These are phyloP conservation scores for Triglochin maritima DNA, from an alignment of 106 monocot species.

Conservation along the genomic window DNA sequence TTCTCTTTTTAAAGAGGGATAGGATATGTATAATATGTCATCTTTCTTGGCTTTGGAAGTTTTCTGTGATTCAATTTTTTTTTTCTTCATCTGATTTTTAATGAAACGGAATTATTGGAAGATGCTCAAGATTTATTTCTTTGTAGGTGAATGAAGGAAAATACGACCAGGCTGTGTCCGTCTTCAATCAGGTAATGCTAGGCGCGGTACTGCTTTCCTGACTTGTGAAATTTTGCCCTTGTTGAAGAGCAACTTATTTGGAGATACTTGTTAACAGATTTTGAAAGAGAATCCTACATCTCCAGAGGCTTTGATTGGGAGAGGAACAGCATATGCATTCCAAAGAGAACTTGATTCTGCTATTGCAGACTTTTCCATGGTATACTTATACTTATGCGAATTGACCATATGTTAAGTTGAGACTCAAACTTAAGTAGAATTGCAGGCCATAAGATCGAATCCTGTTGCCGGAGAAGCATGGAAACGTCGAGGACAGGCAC, in stretches of 20 bases:
- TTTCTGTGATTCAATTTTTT: not conserved
- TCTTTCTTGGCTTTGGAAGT: not conserved
- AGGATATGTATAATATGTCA: no score
- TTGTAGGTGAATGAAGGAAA: conserved; percentile 94
- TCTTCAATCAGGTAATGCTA: conserved; percentile 62
- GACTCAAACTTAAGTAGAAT: not conserved
- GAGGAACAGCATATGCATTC: conserved; percentile 94
- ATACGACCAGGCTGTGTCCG: conserved; percentile 69
- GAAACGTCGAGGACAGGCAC: conserved; percentile 91
- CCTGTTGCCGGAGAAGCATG: conserved; percentile 81
- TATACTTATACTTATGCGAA: conserved; percentile 9
- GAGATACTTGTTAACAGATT: conserved; percentile 29
- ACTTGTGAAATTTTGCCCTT: not conserved
- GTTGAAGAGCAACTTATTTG: not conserved
- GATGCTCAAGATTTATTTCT: conserved; percentile 1
- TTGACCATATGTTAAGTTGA: not conserved
- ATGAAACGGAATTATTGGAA: not conserved
- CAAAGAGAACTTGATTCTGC: conserved; percentile 82
- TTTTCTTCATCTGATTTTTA: not conserved
- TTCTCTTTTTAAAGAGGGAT: no score
- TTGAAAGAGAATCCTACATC: conserved; percentile 71
- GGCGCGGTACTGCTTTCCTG: not conserved
- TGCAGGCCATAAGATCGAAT: conserved; percentile 77
- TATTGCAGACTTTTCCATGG: conserved; percentile 91
- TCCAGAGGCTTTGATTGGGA: conserved; percentile 85